These are phyloP conservation scores for Cyberlindnera euphorbiae DNA, from an alignment of 805 yeast genomes.

Conservation along the genomic window DNA sequence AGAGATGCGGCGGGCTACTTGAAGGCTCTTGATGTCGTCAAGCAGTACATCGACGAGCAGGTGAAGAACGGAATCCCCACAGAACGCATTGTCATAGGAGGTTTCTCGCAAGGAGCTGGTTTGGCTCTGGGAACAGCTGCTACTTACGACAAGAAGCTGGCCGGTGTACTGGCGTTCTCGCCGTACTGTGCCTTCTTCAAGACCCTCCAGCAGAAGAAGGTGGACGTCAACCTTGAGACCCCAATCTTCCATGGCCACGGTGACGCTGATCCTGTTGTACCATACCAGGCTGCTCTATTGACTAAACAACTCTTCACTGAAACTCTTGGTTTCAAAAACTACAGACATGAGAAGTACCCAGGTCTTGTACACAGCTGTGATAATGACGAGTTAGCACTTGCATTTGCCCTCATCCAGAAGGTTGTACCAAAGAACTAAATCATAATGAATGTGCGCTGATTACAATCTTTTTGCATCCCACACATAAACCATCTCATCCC, in stretches of 20 bases:
- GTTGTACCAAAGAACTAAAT: constrained; percentile 13
- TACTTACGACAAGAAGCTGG: constrained; percentile 55
- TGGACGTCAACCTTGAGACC: constrained; percentile 49
- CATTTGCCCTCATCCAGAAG: constrained; percentile 40
- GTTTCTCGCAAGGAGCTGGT: constrained; percentile 94
- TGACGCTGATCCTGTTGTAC: constrained; percentile 62
- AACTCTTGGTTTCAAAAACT: constrained; percentile 42
- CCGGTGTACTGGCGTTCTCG: constrained; percentile 72
- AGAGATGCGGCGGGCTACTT: constrained; percentile 53
- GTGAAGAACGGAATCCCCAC: constrained; percentile 50
- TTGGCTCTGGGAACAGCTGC: constrained; percentile 60
- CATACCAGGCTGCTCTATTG: constrained; percentile 30
- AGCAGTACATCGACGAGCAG: constrained; percentile 44
- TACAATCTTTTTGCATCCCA: constrained; percentile 64
- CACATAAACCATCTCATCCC: constrained; percentile 92
- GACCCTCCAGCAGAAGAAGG: constrained; percentile 19
- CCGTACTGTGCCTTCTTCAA: constrained; percentile 51
- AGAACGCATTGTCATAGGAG: constrained; percentile 80
- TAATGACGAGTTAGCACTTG: constrained; percentile 60
- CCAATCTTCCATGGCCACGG: constrained; percentile 93
- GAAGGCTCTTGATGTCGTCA: constrained; percentile 42
- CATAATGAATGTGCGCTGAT: neutral
- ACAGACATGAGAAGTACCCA: constrained; percentile 48
- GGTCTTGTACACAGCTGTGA: constrained; percentile 67
- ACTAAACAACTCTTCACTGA: constrained; percentile 38